A percentile compares a stretch with the other conserved stretches of the same genome.
Conservation (phyloP, 148 eudicot genomes). For the Nepenthes mirabilis region DNA sequence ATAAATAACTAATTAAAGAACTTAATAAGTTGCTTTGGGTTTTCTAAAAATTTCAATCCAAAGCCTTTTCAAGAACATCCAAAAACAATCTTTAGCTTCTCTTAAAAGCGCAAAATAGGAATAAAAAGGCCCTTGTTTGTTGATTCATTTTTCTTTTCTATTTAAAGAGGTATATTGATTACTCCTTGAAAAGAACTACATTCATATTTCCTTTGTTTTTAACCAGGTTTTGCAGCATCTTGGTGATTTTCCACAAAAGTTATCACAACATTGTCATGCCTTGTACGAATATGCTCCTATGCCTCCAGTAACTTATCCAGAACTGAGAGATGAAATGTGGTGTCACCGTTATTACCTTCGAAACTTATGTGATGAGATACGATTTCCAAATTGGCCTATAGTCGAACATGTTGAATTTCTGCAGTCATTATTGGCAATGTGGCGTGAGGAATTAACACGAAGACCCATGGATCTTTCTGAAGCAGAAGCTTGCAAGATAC, state of each 20-base stretch:
- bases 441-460: constrained; percentile 98
- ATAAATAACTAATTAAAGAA: no score
- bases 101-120: no score
- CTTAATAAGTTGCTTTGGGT: no score
- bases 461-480: constrained; percentile 99
- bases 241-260: constrained; percentile 96
- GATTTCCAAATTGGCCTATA: constrained; percentile 96
- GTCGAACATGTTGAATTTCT: constrained; percentile 99
- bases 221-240: constrained; percentile 94
- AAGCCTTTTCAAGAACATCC: no score
- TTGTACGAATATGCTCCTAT: constrained; percentile 98
- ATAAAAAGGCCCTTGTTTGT: background rate
- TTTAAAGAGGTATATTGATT: background rate
- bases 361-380: constrained; percentile 90
- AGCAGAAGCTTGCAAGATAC: constrained; percentile 94
- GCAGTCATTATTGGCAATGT: constrained; percentile 92
- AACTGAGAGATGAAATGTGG: constrained; percentile 98
- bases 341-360: constrained; percentile 98
- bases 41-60: no score
- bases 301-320: constrained; percentile 99
- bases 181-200: background rate
- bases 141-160: background rate
- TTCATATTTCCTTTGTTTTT: background rate
- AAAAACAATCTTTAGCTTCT: no score
- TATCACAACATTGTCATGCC: constrained; percentile 90